Conservation (phyloP, 108 stramenopile species). For the Cylindrotheca closterium region DNA sequence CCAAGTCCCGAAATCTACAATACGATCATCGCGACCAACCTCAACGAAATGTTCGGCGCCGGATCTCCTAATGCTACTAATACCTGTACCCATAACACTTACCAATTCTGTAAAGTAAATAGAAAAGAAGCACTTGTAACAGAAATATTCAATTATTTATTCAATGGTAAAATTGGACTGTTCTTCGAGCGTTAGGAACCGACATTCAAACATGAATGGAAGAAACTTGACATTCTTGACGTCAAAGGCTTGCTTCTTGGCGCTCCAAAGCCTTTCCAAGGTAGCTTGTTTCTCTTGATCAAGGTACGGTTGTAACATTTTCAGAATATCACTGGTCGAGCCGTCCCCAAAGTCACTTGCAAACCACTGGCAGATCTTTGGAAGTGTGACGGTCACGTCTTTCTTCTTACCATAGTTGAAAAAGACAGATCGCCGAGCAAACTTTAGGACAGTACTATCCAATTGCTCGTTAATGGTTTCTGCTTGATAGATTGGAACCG, state of each 20-base stretch:
- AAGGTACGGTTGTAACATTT: slow-evolving; percentile 25
- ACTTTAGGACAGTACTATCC: slow-evolving; percentile 17
- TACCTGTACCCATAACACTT: too few species aligned
- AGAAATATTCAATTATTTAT: too few species aligned
- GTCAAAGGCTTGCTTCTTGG: slow-evolving; percentile 10
- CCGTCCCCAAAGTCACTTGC: slow-evolving; percentile 45
- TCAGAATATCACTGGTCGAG: slow-evolving; percentile 23
- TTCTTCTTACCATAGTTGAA: slow-evolving; percentile 12
- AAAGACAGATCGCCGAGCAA: slow-evolving; percentile 13
- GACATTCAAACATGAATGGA: slow-evolving; percentile 39
- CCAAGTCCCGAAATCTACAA: too few species aligned
- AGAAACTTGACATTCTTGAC: slow-evolving; percentile 31
- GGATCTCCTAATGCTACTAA: too few species aligned
- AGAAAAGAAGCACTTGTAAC: too few species aligned
- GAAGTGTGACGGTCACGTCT: slow-evolving; percentile 29
- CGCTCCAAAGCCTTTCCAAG: slow-evolving; percentile 14
- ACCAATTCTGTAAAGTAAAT: too few species aligned
- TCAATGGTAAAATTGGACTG: not conserved
- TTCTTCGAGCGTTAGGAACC: slow-evolving; percentile 30
- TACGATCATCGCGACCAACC: too few species aligned
- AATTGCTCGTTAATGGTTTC: slow-evolving; percentile 36
- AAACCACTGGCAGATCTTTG: slow-evolving; percentile 52
- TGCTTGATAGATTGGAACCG: slow-evolving; percentile 32
- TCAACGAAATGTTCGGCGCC: too few species aligned
- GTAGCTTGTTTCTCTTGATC: slow-evolving; percentile 13